These are phyloP conservation scores for Coemansia sp. DNA, from an alignment of 371 early-diverging fungal genomes.

Conservation along the genomic window DNA sequence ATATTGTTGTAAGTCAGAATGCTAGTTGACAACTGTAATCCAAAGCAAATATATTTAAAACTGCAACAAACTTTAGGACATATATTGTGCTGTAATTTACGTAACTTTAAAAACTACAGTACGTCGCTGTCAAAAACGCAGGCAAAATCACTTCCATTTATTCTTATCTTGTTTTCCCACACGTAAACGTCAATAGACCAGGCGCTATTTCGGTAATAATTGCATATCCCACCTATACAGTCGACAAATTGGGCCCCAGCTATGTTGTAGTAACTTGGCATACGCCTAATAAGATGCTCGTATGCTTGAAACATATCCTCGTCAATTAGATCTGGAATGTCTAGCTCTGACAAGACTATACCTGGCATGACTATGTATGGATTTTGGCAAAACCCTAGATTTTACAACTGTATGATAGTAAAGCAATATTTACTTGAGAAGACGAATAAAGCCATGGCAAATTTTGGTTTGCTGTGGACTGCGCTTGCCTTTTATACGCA, in stretches of 20 bases:
- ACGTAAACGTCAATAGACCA: constrained; percentile 3
- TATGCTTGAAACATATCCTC: background rate
- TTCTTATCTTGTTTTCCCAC: background rate
- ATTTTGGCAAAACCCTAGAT: too few species aligned
- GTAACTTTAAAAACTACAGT: background rate
- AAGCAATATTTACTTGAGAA: background rate
- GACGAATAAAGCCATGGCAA: background rate
- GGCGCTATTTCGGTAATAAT: background rate
- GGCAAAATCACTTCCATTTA: background rate
- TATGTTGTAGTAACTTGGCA: background rate
- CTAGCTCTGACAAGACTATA: background rate
- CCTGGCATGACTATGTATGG: too few species aligned
- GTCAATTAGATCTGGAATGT: background rate
- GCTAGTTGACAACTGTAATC: too few species aligned
- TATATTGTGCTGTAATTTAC: background rate
- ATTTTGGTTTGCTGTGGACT: background rate
- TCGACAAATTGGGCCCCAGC: background rate
- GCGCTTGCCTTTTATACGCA: background rate
- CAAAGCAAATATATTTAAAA: too few species aligned
- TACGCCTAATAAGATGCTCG: background rate
- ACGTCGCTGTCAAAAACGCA: background rate
- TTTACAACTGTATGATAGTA: too few species aligned
- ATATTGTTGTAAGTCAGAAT: too few species aligned
- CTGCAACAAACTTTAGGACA: too few species aligned
- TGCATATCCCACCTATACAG: background rate